Evolutionary conservation across 257 asterid genomes (phyloP).

Genomic region (Rehmannia glutinosa): DNA sequence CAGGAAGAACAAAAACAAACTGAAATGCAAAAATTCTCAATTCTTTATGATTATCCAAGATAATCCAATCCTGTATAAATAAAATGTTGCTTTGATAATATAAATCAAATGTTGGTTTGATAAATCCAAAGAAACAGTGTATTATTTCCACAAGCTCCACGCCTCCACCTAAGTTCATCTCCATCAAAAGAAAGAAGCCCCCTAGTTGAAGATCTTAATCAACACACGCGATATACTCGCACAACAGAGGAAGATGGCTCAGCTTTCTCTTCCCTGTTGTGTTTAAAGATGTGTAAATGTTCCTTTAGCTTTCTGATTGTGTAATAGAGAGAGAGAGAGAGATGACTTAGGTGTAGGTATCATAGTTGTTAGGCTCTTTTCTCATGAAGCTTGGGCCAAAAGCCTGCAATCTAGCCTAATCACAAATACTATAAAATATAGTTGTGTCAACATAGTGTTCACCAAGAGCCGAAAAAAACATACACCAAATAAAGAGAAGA

Average conservation of each 20-base stretch:
- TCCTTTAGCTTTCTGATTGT: background rate
- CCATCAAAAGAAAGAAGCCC: background rate
- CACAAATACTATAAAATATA: background rate
- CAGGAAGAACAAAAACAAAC: background rate
- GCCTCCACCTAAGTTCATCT: too few species aligned
- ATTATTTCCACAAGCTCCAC: too few species aligned
- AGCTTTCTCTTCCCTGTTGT: background rate
- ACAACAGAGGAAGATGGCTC: background rate
- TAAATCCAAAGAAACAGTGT: background rate
- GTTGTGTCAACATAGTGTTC: too few species aligned
- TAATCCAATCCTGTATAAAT: background rate
- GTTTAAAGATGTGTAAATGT: background rate
- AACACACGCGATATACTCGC: constrained; percentile 5
- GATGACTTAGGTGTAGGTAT: background rate
- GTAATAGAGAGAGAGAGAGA: too few species aligned
- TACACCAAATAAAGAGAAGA: background rate
- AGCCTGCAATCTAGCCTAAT: background rate
- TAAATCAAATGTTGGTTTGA: background rate
- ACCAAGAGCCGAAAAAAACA: background rate
- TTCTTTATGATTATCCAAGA: background rate
- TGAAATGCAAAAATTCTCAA: background rate
- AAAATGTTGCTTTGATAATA: too few species aligned
- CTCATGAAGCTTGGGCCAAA: background rate
- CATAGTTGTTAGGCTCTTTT: background rate
- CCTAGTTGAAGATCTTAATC: background rate